Conservation (phyloP, 164 flowering plant species). For the Sedum album region DNA sequence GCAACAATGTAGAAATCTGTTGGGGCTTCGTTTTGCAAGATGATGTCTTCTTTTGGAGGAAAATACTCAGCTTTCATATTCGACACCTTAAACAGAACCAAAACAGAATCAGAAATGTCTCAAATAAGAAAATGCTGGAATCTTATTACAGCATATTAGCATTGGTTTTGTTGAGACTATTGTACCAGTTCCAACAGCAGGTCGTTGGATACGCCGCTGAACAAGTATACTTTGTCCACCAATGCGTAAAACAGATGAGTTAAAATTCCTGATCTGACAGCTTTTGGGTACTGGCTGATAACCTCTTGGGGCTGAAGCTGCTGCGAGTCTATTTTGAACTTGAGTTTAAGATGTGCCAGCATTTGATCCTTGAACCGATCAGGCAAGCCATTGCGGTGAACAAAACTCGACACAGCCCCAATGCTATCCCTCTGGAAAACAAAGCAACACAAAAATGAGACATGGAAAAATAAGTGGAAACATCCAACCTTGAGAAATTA, state of each 20-base stretch:
- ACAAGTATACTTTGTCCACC: conserved; percentile 69
- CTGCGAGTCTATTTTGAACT: conserved; percentile 85
- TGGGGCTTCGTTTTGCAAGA: conserved; percentile 9
- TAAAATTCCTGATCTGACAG: conserved; percentile 86
- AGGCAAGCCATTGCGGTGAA: conserved; percentile 69
- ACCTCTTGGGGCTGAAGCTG: conserved; percentile 89
- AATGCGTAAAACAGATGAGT: conserved; percentile 70
- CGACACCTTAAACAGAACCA: conserved; percentile 1
- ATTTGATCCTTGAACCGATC: conserved; percentile 76
- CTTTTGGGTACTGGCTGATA: conserved; percentile 84
- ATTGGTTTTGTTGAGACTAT: background rate
- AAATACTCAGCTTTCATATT: conserved; percentile 11
- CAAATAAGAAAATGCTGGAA: background rate
- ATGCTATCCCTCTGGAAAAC: conserved; percentile 85
- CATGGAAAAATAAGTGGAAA: background rate
- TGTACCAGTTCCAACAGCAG: conserved; percentile 88
- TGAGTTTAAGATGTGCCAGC: conserved; percentile 89
- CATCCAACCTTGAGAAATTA: background rate
- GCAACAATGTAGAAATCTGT: conserved; percentile 8
- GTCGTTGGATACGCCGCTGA: conserved; percentile 78
- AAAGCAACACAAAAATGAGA: too few species aligned
- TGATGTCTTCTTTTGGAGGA: conserved; percentile 9
- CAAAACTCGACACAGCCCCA: conserved; percentile 90
- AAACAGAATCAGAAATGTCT: background rate
- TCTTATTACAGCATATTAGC: background rate